phyloP scores from a whole-genome alignment of 352 stramenopile genomes.

The Globisporangium parvum region DNA sequence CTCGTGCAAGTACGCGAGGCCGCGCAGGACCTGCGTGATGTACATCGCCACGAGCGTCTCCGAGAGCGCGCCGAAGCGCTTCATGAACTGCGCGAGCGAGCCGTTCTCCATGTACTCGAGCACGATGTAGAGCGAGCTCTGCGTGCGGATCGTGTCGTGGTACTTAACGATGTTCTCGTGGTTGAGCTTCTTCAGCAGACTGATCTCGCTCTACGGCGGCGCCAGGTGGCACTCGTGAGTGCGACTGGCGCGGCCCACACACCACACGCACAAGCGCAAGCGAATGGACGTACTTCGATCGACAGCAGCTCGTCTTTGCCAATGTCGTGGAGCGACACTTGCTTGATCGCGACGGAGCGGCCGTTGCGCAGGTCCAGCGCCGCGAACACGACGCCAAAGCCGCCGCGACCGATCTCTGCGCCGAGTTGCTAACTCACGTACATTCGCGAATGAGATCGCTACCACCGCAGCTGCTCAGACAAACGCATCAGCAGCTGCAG shows the following conservation, averaged over 20 bases:
- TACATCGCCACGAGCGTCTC: conserved; percentile 90
- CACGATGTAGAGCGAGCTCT: conserved; percentile 79
- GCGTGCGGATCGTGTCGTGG: conserved; percentile 90
- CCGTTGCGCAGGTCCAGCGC: conserved; percentile 81
- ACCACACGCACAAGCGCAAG: no score
- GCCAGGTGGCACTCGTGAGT: no score
- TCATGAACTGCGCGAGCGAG: conserved; percentile 89
- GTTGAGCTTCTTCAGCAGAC: conserved; percentile 89
- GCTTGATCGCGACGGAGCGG: conserved; percentile 83
- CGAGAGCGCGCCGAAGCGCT: conserved; percentile 90
- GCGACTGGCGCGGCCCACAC: no score
- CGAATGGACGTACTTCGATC: conserved; percentile 46
- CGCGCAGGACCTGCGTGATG: conserved; percentile 89
- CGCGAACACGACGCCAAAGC: conserved; percentile 89
- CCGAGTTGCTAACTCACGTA: conserved; percentile 92
- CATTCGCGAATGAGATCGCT: no score
- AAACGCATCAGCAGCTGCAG: no score
- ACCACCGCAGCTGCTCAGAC: no score
- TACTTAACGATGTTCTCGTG: conserved; percentile 96
- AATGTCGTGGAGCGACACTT: conserved; percentile 79
- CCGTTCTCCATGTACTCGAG: conserved; percentile 94
- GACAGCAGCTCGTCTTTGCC: conserved; percentile 78
- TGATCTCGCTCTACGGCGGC: conserved; percentile 90
- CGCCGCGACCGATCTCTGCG: conserved; percentile 87
- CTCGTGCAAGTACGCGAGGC: conserved; percentile 88